phyloP scores from a whole-genome alignment of 1,139 yeast species.

The Taphrina pruni region DNA sequence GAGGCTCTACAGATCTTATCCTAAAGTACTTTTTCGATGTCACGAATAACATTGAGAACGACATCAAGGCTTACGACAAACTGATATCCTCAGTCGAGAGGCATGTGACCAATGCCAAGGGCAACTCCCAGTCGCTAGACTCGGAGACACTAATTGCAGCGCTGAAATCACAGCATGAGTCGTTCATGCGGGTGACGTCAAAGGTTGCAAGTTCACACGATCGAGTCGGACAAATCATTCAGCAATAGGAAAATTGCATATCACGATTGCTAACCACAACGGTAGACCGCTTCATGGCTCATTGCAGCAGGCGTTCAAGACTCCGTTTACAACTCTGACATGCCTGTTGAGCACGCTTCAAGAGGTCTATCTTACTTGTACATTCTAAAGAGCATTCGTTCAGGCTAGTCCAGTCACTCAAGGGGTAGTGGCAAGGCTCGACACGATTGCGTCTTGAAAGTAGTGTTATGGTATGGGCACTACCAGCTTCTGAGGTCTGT shows the following conservation, averaged over 20 bases:
- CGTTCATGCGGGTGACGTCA: slow-evolving; percentile 25
- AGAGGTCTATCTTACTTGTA: too few relatives aligned
- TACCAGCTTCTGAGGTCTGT: too few relatives aligned
- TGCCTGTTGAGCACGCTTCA: too few relatives aligned
- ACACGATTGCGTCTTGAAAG: too few relatives aligned
- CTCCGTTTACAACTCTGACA: too few relatives aligned
- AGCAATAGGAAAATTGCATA: not conserved
- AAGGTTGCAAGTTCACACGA: slow-evolving; percentile 29
- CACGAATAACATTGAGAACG: slow-evolving; percentile 60
- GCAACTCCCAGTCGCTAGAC: slow-evolving; percentile 49
- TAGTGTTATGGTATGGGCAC: too few relatives aligned
- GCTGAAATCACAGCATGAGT: slow-evolving; percentile 26
- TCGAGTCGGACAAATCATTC: not conserved
- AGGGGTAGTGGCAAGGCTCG: too few relatives aligned
- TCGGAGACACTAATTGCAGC: slow-evolving; percentile 28
- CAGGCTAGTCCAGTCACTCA: too few relatives aligned
- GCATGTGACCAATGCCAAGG: slow-evolving; percentile 73
- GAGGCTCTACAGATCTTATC: slow-evolving; percentile 58
- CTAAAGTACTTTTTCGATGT: slow-evolving; percentile 62
- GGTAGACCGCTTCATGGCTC: too few relatives aligned
- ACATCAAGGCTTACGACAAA: slow-evolving; percentile 70
- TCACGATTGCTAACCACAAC: too few relatives aligned
- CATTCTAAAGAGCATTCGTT: too few relatives aligned
- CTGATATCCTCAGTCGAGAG: slow-evolving; percentile 73
- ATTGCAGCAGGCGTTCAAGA: too few relatives aligned